phyloP scores from a whole-genome alignment of 73 alveolate genomes.

The Paramecium pentaurelia region DNA sequence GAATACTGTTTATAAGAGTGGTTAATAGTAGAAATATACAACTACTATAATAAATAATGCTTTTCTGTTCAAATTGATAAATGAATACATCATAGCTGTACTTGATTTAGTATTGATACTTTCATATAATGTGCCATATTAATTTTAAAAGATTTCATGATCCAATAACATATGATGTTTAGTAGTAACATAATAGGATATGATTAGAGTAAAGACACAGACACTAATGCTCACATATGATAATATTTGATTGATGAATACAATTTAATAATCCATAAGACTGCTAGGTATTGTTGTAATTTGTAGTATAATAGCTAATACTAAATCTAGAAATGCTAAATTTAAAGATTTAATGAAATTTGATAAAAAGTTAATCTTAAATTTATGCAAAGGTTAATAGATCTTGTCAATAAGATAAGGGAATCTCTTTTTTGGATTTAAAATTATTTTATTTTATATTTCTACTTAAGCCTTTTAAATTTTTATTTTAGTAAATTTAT shows the following conservation, averaged over 20 bases:
- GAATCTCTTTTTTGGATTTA: not conserved
- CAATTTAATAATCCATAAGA: not conserved
- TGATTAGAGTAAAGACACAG: not conserved
- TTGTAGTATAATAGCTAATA: not conserved
- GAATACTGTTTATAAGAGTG: not conserved
- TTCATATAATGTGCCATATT: slow-evolving; percentile 30
- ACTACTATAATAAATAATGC: not conserved
- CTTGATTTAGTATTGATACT: not conserved
- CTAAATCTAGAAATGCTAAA: slow-evolving; percentile 5
- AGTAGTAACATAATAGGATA: not conserved
- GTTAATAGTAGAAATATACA: not conserved
- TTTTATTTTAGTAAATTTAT: not conserved
- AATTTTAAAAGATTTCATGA: not conserved
- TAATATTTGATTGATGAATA: not conserved
- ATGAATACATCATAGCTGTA: slow-evolving; percentile 7
- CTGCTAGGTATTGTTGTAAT: not conserved
- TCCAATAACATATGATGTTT: not conserved
- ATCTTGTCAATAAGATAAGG: not conserved
- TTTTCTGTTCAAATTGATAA: not conserved
- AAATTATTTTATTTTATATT: not conserved
- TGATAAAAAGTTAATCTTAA: not conserved
- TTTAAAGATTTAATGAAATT: not conserved
- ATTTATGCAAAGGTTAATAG: not conserved
- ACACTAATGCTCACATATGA: not conserved
- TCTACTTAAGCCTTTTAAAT: not conserved